phyloP scores from a whole-genome alignment of 139 green algal species.

The Micromonas pusilla region DNA sequence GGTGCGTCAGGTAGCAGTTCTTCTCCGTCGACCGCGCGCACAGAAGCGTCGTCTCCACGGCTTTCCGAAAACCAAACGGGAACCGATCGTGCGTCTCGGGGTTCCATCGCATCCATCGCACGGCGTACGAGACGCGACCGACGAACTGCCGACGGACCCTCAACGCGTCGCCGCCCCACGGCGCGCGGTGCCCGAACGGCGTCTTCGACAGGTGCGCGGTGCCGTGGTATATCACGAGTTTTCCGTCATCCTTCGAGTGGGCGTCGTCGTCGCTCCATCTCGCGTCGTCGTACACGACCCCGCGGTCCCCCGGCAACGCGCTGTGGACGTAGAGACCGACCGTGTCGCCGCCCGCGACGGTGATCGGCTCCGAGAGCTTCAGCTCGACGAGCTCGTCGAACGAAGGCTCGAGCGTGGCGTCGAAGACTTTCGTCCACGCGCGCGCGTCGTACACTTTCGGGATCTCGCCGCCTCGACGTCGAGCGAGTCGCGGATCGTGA shows the following conservation, averaged over 20 bases:
- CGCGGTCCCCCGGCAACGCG: not conserved
- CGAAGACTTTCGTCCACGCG: not conserved
- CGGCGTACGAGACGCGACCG: conserved; percentile 17
- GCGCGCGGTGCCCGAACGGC: conserved; percentile 21
- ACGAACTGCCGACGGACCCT: conserved; percentile 17
- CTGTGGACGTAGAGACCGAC: conserved; percentile 18
- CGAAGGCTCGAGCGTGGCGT: not conserved
- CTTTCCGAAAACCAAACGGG: not conserved
- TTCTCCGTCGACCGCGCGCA: not conserved
- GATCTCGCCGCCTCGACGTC: no score
- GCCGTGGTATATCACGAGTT: conserved; percentile 1
- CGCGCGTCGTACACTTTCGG: not conserved
- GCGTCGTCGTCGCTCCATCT: not conserved
- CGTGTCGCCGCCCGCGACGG: not conserved
- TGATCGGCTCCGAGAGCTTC: conserved; percentile 3
- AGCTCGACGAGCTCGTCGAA: not conserved
- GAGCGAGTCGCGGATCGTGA: not conserved
- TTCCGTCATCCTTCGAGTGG: not conserved
- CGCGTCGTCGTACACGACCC: conserved; percentile 30
- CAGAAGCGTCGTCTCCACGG: conserved; percentile 13
- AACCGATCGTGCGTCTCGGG: conserved; percentile 8
- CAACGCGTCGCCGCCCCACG: conserved; percentile 7
- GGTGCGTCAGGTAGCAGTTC: not conserved
- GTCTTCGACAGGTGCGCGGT: conserved; percentile 7
- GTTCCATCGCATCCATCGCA: conserved; percentile 24